Evolutionary conservation across 768 basidiomycete genomes (phyloP), one percentile per base, ranked within the genome.

Genomic region (Russula sp.): DNA sequence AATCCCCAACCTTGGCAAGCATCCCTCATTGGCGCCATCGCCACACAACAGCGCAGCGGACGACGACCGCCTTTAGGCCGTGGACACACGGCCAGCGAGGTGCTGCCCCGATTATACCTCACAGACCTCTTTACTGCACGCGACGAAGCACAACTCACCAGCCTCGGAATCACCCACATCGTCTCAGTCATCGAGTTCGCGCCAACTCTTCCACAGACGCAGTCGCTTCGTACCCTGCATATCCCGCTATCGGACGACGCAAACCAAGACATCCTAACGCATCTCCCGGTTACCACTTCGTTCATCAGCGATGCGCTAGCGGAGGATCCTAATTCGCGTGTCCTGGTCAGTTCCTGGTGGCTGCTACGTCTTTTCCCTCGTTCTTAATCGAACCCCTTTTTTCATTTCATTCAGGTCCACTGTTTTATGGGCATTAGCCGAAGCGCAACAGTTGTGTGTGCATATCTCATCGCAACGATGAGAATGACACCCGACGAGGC

Each of bases 371-470:
- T 36, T 36, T 34, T 11, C 13, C 40, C 14, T 51, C 34, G 30
- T 48, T 42, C 18, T 36, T 18, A 28, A 56, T 46, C 11, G 14
- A 48, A 46, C 16, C 5, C 5, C 7, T 5, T 30, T 8, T 24
- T 5, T n/a, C n/a, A n/a, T n/a, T 1, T 44, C 28, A 30, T 53
- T 34, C 32, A 90, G 88, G 87, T 92, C 16, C 90, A 92, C 73
- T 92, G 90, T 72, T 2, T 5, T 30, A 30, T 30, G 28, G 28
- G 28, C 28, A 30, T 30, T 30, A 30, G 28, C 28, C 28, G 90
- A 28, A 89, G 88, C 51, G 83, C 90, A 0, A 90, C 88, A 3
- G 81, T 91, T 49, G 84, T 91, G 4, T 87, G 87, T 67, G 90
- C 89, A 58, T 92, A 90, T 74, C 76, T 76, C 54, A 68, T 76